phyloP scores from a whole-genome alignment of 371 early-diverging fungal species.

The Sanchytrium tribonematis region DNA sequence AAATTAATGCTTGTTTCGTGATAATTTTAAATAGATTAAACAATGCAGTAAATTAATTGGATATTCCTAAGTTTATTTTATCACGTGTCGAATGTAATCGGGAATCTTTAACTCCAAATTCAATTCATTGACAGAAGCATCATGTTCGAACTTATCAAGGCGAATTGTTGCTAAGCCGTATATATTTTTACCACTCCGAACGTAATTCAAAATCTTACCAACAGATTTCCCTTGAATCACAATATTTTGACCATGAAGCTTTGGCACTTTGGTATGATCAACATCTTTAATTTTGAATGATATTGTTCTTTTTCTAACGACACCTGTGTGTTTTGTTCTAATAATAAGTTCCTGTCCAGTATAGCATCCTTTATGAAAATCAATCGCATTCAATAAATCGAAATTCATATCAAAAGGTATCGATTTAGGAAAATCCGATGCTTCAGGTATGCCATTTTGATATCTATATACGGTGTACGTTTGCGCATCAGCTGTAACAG shows the following conservation, averaged over 20 bases:
- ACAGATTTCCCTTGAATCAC: neutral
- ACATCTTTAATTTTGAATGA: conserved; percentile 29
- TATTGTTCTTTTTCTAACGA: conserved; percentile 64
- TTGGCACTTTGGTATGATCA: neutral
- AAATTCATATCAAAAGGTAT: conserved; percentile 71
- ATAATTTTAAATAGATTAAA: too few species aligned
- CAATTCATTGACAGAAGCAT: neutral
- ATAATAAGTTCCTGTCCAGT: conserved; percentile 89
- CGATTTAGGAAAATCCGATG: conserved; percentile 24
- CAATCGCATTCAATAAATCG: conserved; percentile 69
- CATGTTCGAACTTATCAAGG: neutral
- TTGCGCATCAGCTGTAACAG: conserved; percentile 4
- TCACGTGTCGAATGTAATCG: neutral
- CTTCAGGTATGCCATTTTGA: conserved; percentile 62
- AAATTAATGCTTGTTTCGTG: too few species aligned
- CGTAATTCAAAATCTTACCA: neutral
- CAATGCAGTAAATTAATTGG: too few species aligned
- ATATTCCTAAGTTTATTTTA: too few species aligned
- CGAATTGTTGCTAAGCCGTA: neutral
- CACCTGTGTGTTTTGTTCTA: conserved; percentile 76
- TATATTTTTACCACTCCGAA: neutral
- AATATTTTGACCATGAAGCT: too few species aligned
- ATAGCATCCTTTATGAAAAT: conserved; percentile 88
- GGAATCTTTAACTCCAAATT: neutral
- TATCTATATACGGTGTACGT: conserved; percentile 50